These are phyloP conservation scores for Salisapilia sapeloensis DNA, from an alignment of 352 stramenopile genomes.

Conservation along the genomic window DNA sequence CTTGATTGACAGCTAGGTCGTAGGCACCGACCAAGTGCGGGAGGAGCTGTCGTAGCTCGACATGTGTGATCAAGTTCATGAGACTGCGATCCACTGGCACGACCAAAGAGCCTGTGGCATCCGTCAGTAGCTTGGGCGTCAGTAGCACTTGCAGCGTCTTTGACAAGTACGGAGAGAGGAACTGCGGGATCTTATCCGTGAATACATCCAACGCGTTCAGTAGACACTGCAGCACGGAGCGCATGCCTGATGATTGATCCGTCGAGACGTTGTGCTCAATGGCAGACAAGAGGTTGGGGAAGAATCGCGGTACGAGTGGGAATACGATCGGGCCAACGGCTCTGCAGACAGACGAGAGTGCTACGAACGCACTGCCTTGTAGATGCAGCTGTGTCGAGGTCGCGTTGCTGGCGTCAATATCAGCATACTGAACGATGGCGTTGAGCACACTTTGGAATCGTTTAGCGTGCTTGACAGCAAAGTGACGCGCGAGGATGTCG, in stretches of 20 bases:
- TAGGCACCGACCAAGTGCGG: conserved; percentile 50
- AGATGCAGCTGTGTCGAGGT: conserved; percentile 47
- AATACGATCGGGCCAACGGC: conserved; percentile 56
- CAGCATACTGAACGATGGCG: conserved; percentile 60
- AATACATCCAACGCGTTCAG: conserved; percentile 63
- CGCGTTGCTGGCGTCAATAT: conserved; percentile 22
- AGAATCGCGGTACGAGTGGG: conserved; percentile 69
- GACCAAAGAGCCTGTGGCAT: conserved; percentile 12
- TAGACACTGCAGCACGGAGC: conserved; percentile 58
- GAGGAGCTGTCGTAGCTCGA: conserved; percentile 61
- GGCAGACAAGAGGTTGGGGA: conserved; percentile 47
- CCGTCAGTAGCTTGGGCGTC: conserved; percentile 21
- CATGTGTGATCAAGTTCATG: conserved; percentile 42
- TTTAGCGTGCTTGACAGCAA: conserved; percentile 47
- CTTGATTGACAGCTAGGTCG: conserved; percentile 35
- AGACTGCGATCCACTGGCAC: conserved; percentile 51
- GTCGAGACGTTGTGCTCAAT: conserved; percentile 22
- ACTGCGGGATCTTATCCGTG: conserved; percentile 69
- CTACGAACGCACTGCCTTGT: conserved; percentile 70
- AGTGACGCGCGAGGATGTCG: conserved; percentile 70
- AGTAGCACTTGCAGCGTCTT: conserved; percentile 42
- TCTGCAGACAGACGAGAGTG: conserved; percentile 55
- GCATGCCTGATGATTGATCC: conserved; percentile 7
- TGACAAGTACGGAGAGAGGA: conserved; percentile 59
- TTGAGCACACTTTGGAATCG: conserved; percentile 53